These are phyloP conservation scores for Neovahlkampfia damariscottae DNA, from an alignment of 78 protist species.

Conservation along the genomic window DNA sequence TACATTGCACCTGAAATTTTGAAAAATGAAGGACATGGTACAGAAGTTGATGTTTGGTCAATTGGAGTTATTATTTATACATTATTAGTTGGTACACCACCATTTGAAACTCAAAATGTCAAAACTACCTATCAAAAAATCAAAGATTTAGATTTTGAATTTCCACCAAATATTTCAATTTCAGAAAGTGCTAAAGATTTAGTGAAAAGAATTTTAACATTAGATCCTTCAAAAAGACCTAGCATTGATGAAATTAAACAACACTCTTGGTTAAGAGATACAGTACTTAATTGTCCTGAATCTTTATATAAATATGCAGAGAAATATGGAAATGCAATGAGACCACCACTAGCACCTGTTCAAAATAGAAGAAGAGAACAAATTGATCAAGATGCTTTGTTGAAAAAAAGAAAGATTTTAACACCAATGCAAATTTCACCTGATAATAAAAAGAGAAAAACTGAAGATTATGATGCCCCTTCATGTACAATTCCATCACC, in stretches of 20 bases:
- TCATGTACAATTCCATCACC: too few species aligned
- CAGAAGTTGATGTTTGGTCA: slow-evolving; percentile 82
- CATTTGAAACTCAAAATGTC: slow-evolving; percentile 83
- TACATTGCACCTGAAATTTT: slow-evolving; percentile 97
- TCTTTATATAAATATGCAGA: too few species aligned
- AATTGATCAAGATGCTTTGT: too few species aligned
- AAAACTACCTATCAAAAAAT: slow-evolving; percentile 78
- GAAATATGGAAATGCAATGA: too few species aligned
- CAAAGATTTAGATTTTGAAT: slow-evolving; percentile 33
- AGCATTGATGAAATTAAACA: slow-evolving; percentile 6
- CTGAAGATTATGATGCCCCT: too few species aligned
- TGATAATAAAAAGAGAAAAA: too few species aligned
- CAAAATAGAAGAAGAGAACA: too few species aligned
- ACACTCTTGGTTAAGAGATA: slow-evolving; percentile 34
- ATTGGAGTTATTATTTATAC: slow-evolving; percentile 89
- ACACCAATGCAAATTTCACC: too few species aligned
- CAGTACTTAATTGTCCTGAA: too few species aligned
- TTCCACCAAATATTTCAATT: slow-evolving; percentile 49
- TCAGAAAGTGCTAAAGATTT: slow-evolving; percentile 46
- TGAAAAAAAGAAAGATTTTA: too few species aligned
- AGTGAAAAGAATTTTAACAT: slow-evolving; percentile 55
- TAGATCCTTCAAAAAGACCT: slow-evolving; percentile 52
- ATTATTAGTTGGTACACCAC: slow-evolving; percentile 86
- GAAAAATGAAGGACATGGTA: slow-evolving; percentile 52
- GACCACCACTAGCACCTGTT: too few species aligned